phyloP scores from a whole-genome alignment of 805 yeast species.

The Candida germanica region DNA sequence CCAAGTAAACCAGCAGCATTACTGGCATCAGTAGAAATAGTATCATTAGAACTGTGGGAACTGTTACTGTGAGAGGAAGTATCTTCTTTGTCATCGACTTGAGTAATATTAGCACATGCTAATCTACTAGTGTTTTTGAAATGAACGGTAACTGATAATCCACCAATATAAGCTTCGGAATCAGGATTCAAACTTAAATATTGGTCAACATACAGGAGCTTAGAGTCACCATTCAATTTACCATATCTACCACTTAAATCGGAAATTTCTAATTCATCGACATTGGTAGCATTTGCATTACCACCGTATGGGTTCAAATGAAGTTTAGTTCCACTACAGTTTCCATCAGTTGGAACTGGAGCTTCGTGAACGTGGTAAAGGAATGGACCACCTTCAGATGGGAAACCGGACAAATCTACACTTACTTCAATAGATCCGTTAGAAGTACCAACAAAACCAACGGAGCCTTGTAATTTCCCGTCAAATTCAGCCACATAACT shows the following conservation, averaged over 20 bases:
- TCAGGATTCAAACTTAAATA: constrained; percentile 31
- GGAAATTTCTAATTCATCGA: constrained; percentile 30
- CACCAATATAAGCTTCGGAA: constrained; percentile 28
- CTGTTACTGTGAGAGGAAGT: too few species aligned
- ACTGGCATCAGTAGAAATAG: constrained; percentile 3
- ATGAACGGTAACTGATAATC: constrained; percentile 37
- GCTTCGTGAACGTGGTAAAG: constrained; percentile 36
- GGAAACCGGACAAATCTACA: constrained; percentile 33
- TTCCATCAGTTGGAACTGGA: constrained; percentile 37
- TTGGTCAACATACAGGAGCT: constrained; percentile 23
- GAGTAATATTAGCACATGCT: constrained; percentile 39
- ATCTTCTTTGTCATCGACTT: constrained; percentile 5
- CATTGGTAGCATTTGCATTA: constrained; percentile 19
- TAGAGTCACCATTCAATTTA: constrained; percentile 24
- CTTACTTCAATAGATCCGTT: constrained; percentile 33
- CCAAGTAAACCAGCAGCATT: too few species aligned
- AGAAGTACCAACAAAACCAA: constrained; percentile 25
- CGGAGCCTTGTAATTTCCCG: constrained; percentile 24
- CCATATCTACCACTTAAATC: constrained; percentile 43
- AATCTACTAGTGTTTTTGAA: constrained; percentile 28
- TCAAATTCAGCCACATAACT: constrained; percentile 27
- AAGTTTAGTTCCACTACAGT: constrained; percentile 33
- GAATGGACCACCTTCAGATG: constrained; percentile 37
- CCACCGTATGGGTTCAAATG: constrained; percentile 42
- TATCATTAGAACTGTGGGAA: constrained; percentile 3